Conservation (phyloP, 2,329 filamentous ascomycete species). For the Fusarium buharicum region DNA sequence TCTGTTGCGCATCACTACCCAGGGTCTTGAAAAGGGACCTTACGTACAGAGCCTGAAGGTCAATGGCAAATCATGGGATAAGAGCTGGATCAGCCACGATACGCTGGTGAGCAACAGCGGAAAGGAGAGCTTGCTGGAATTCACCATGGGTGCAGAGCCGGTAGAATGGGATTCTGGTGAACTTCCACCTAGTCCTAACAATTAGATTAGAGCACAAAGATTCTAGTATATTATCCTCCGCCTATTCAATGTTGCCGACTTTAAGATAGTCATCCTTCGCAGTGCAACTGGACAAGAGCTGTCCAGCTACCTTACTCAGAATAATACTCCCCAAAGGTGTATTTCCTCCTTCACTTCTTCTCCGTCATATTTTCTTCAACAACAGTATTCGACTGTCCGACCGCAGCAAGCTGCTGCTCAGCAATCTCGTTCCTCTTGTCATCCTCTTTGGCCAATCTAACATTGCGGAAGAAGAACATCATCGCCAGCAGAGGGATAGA, state of each 20-base stretch:
- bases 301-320: no score
- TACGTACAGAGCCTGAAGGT: slow-evolving; percentile 65
- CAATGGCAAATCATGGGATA: slow-evolving; percentile 62
- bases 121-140: slow-evolving; percentile 58
- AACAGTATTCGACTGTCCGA: no score
- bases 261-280: no score
- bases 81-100: slow-evolving; percentile 66
- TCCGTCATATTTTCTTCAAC: no score
- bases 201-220: no score
- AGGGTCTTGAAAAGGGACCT: slow-evolving; percentile 56
- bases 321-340: no score
- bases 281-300: no score
- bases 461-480: slow-evolving; percentile 34
- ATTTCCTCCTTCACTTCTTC: no score
- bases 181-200: slow-evolving; percentile 61
- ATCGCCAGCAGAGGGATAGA: slow-evolving; percentile 24
- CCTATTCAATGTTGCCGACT: no score
- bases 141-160: slow-evolving; percentile 54
- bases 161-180: slow-evolving; percentile 56
- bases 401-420: neutral
- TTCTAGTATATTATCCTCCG: no score
- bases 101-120: slow-evolving; percentile 53
- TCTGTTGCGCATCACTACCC: slow-evolving; percentile 59
- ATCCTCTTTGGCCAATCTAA: slow-evolving; percentile 25
- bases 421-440: neutral